Conservation (phyloP, 2,329 filamentous ascomycete species). For the Colletotrichum sp. region DNA sequence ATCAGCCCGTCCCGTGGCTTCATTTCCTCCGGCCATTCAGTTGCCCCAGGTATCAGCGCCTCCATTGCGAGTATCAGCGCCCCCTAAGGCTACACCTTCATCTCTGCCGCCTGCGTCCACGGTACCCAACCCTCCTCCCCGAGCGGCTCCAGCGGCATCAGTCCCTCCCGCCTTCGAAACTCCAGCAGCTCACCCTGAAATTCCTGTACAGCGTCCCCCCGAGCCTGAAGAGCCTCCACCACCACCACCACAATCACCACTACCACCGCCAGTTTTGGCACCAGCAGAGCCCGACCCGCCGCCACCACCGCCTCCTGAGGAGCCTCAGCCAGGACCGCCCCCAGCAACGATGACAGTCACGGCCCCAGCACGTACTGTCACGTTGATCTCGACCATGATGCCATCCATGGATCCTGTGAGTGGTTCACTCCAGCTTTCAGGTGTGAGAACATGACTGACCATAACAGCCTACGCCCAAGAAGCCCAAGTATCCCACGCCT, state of each 20-base stretch:
- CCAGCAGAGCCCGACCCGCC: constrained; percentile 7
- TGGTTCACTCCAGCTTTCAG: background rate
- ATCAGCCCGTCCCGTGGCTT: background rate
- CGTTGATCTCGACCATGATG: constrained; percentile 11
- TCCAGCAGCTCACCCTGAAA: background rate
- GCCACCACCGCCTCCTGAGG: background rate
- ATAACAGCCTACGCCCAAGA: background rate
- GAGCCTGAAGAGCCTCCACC: constrained; percentile 1
- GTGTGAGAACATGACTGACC: background rate
- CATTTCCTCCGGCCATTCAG: background rate
- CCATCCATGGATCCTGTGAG: background rate
- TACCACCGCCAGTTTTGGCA: constrained; percentile 1
- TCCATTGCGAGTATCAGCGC: background rate
- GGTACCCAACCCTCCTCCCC: background rate
- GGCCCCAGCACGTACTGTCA: constrained; percentile 4
- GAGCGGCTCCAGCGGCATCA: background rate
- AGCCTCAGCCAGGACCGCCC: background rate
- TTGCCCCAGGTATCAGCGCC: background rate
- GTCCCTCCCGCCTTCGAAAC: background rate
- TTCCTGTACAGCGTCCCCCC: background rate
- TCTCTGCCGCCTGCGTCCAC: background rate
- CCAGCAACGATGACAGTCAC: constrained; percentile 9
- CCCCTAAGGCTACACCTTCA: background rate
- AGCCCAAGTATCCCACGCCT: background rate
- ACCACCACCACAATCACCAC: background rate